Conservation (phyloP, 2,329 filamentous ascomycete genomes). For the Fusarium veterinarium region DNA sequence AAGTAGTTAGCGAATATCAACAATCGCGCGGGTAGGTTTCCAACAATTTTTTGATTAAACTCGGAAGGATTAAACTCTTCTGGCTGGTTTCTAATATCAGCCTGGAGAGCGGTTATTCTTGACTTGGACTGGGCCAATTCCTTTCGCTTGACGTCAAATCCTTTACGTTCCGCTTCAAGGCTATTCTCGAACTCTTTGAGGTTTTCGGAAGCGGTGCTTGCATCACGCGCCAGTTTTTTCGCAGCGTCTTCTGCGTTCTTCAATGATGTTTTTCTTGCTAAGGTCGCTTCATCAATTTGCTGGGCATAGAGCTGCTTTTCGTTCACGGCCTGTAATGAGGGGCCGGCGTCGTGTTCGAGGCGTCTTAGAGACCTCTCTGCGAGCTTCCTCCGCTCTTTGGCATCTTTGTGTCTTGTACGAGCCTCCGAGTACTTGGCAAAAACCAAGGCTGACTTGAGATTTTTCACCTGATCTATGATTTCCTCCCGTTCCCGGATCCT, state of each 20-base stretch:
- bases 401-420: constrained; percentile 58
- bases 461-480: constrained; percentile 71
- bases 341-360: constrained; percentile 70
- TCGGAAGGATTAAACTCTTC: constrained; percentile 74
- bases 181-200: constrained; percentile 58
- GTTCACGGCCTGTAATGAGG: constrained; percentile 75
- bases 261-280: constrained; percentile 65
- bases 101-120: constrained; percentile 72
- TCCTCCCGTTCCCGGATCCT: constrained; percentile 80
- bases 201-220: constrained; percentile 50
- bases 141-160: constrained; percentile 61
- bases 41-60: constrained; percentile 79
- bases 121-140: constrained; percentile 63
- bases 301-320: constrained; percentile 75
- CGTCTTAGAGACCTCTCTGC: constrained; percentile 68
- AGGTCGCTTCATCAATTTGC: constrained; percentile 66
- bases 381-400: constrained; percentile 66
- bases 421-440: constrained; percentile 73
- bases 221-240: constrained; percentile 56
- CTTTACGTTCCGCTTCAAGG: constrained; percentile 63
- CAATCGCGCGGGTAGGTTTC: constrained; percentile 45
- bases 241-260: constrained; percentile 64
- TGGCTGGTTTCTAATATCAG: constrained; percentile 69
- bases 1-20: constrained; percentile 40
- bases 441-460: constrained; percentile 74